Base-by-base conservation (phyloP, 2,329 filamentous ascomycete species). In the Stagonosporopsis tanaceti region DNA sequence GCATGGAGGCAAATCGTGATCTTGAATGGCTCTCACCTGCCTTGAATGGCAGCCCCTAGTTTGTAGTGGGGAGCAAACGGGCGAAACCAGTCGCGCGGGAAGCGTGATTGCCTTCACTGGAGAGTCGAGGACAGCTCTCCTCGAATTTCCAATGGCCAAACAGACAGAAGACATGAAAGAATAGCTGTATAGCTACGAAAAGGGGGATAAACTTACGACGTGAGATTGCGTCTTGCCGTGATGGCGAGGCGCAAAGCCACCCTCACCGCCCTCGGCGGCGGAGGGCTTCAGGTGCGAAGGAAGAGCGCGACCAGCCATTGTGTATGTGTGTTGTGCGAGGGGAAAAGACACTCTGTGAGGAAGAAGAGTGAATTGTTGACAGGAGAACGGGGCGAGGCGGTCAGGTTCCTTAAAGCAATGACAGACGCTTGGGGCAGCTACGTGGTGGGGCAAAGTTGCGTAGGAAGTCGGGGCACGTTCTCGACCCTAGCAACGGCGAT, bases 141-240 rank as follows among this genome's bases (percentile, higher is more conserved):
- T 41, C 27, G 41, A 41, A 20, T n/a, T 14, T 34, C 6, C 27
- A 20, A 11, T 1, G 6, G 20, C 28, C 53, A 46, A 6, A 41
- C 11, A 34, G 32, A 48, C 25, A 8, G 20, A 24, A 42, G 24
- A 11, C 8, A 14, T 15, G 12, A 7, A 17, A 30, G 3, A n/a
- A 22, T 6, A 7, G 15, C 42, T 11, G 34, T 17, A 32, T n/a
- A 35, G 35, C 38, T 51, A 50, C 50, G 55, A 40, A 37, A 47
- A 55, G 30, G 48, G 35, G 42, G 60, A 45, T 8, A 50, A 24
- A 88, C 90, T 87, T 80, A 90, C 90, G 87, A 93, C 91, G 80
- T 93, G 90, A 60, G 89, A 92, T 78, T 90, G 89, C 68, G 89
- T 90, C 86, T 93, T 93, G 81, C 90, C 90, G 78, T 93, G 90